A percentile compares a stretch with the other conserved stretches of the same genome.
These are phyloP conservation scores for Eucalyptus marginata DNA, from an alignment of 345 rosid genomes.

Conservation along the genomic window DNA sequence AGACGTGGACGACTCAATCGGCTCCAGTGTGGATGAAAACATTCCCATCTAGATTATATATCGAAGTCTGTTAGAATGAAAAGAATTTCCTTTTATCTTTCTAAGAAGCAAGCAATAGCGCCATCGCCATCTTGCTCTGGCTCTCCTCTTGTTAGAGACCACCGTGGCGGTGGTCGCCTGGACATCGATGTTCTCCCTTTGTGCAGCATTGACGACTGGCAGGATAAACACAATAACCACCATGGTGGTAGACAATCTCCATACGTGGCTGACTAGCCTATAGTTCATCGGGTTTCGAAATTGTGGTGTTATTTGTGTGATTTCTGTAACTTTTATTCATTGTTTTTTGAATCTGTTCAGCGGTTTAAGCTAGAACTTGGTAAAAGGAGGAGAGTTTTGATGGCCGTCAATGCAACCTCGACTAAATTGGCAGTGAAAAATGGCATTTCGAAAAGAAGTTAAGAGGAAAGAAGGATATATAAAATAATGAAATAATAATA, in stretches of 20 bases:
- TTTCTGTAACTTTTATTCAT: neutral
- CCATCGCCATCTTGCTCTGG: neutral
- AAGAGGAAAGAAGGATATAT: neutral
- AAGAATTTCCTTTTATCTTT: neutral
- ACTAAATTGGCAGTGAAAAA: neutral
- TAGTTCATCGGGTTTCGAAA: neutral
- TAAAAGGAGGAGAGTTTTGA: neutral
- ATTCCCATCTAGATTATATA: neutral
- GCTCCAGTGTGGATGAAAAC: neutral
- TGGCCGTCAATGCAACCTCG: neutral
- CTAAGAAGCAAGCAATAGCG: neutral
- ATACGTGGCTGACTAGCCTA: neutral
- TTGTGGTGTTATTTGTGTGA: neutral
- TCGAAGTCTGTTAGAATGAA: neutral
- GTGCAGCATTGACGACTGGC: neutral
- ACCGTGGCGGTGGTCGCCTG: neutral
- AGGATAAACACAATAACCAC: neutral
- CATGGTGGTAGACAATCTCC: neutral
- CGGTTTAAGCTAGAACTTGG: neutral
- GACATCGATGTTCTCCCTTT: neutral
- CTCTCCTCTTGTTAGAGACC: neutral
- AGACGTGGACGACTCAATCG: neutral
- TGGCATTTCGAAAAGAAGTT: neutral
- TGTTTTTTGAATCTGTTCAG: neutral
- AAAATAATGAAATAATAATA: neutral